Evolutionary conservation across 495 filamentous ascomycete species (phyloP), one percentile per base, ranked within the genome.

Genomic region (Tuber magnatum): DNA sequence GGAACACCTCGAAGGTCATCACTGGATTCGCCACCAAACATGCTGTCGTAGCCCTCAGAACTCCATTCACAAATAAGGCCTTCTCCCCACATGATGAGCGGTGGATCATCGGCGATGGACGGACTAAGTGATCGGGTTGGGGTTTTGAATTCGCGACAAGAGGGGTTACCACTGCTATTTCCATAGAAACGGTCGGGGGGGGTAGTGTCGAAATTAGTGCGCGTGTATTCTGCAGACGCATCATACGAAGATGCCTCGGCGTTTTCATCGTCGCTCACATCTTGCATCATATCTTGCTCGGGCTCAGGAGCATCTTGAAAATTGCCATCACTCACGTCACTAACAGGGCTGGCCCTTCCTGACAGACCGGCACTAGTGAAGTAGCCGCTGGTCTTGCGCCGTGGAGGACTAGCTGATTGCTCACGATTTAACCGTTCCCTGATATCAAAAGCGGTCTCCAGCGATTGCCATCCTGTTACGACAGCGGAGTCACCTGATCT

Each of bases 61-160:
- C 83, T 88, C 93, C 93, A 98, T 77, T 97, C 94, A 46, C 97
- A 86, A 3, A 98, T 84, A 73, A 99, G 88, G 16, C 87, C 92
- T 81, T 99, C 95, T 68, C 91, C 90, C 32, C 92, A 86, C 48
- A 89, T 87, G 70, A 97, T 85, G 32, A 97, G 85, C 0, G 90
- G 88, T n/a, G 87, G 88, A 22, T 87, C 85, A 69, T 90, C 85
- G 40, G 77, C 72, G 32, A 81, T 70, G 70, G 77, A 71, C 14
- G 80, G 77, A 4, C 75, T 75, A 0, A 81, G 68, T 28, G 81
- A 75, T 71, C 75, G 73, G 28, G 75, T 71, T 28, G 81, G 80
- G 24, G 72, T 75, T 35, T 74, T 76, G 42, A 82, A 75, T 65
- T 76, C 46, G 77, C 80, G 56, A 73, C 72, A 71, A 6, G 82